Evolutionary conservation across 495 filamentous ascomycete genomes (phyloP), one percentile per base, ranked within the genome.

Genomic region (Cenococcum geophilum): DNA sequence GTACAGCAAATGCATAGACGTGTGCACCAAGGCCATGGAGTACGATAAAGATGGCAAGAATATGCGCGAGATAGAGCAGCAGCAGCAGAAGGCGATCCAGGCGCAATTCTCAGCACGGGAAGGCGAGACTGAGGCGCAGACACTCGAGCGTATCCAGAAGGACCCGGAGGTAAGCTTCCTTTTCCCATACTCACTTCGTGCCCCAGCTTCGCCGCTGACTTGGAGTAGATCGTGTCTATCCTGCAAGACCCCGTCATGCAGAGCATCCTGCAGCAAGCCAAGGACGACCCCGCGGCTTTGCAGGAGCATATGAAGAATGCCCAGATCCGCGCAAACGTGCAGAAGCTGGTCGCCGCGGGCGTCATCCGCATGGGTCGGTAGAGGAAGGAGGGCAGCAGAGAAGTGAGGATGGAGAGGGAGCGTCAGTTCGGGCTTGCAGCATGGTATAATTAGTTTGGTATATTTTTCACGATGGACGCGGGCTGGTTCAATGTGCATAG

Each of bases 241-340:
- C 86, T 97, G 71, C 83, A 88, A 72, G 95, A 97, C 70, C 93
- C 93, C 4, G 85, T 98, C 69, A 97, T 97, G 95, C 90, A 97
- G 74, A 89, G 86, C 71, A 98, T 97, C 66, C 84, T 98, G 42
- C 89, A 93, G 73, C 91, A 97, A 77, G 93, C 93, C 52, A 96
- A 97, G 79, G 84, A 83, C 50, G 89, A 97, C 72, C 93, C 93
- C 4, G 86, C 86, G 22, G 92, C 95, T 23, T 79, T 99, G 67
- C 86, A 91, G 65, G 92, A 97, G 69, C 93, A 99, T 76, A 96
- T 97, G 90, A 89, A 86, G 80, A 97, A 96, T 77, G 79, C 87
- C 8, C 80, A 79, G 62, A 88, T 97, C 62, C 80, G 84, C 57
- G 82, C 80, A 62, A 92, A 95, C 79, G 88, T 98, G 58, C 89